A percentile compares a stretch with the other conserved stretches of the same genome.
Evolutionary conservation across 2,329 filamentous ascomycete genomes (phyloP).

Genomic region (Monilinia polystroma): DNA sequence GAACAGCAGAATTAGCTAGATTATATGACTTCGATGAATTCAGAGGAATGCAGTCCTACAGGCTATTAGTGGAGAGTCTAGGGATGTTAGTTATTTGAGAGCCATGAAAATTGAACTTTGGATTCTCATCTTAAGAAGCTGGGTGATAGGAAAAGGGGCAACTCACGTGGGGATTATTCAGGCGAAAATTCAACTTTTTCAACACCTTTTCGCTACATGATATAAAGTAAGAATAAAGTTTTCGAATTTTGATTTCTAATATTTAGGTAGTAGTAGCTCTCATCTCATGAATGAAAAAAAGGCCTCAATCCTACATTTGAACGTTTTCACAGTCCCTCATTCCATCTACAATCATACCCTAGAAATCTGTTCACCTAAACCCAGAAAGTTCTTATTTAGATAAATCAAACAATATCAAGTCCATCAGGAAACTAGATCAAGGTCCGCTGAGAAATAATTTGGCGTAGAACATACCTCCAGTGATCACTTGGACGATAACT

Average conservation of each 20-base stretch:
- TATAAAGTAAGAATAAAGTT: neutral
- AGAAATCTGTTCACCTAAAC: neutral
- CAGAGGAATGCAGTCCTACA: neutral
- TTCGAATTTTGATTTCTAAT: neutral
- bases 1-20: neutral
- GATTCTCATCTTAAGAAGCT: no score
- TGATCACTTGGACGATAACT: neutral
- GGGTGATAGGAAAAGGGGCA: neutral
- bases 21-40: fast-evolving
- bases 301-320: neutral
- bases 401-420: neutral
- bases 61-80: no score
- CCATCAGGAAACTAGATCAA: neutral
- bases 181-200: neutral
- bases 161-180: neutral
- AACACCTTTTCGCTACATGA: no score
- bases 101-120: neutral
- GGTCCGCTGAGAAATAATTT: neutral
- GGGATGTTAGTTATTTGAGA: no score
- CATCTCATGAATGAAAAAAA: neutral
- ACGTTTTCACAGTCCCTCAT: neutral
- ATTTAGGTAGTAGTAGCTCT: neutral
- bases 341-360: neutral
- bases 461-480: neutral
- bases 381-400: neutral